Conservation (phyloP, 371 early-diverging fungal species). For the Blastocladiella emersonii region DNA sequence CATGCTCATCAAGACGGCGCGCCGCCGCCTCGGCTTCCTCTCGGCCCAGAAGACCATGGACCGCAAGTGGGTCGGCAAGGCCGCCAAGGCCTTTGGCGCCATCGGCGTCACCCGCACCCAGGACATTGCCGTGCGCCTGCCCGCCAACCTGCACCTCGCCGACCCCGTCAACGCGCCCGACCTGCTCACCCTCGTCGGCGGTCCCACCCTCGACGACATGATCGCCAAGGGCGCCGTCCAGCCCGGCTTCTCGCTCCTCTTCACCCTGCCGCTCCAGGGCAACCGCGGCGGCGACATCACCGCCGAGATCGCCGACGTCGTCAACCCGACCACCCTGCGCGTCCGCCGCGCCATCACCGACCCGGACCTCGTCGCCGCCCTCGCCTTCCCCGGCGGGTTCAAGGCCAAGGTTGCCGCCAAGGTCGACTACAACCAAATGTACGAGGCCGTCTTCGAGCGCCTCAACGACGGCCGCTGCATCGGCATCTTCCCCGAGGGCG, state of each 20-base stretch:
- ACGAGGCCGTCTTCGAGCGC: constrained; percentile 58
- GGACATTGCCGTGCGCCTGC: constrained; percentile 61
- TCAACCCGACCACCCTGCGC: constrained; percentile 15
- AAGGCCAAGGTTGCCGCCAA: constrained; percentile 65
- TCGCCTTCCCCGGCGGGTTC: constrained; percentile 42
- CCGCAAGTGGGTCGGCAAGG: constrained; percentile 61
- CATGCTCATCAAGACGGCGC: constrained; percentile 55
- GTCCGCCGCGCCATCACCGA: constrained; percentile 31
- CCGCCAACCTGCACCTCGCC: constrained; percentile 49
- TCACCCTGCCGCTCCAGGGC: not conserved
- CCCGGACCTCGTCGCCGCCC: constrained; percentile 38
- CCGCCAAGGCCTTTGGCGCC: constrained; percentile 55
- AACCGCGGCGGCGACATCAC: not conserved
- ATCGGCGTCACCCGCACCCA: constrained; percentile 88
- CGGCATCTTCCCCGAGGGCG: constrained; percentile 96
- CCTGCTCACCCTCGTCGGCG: constrained; percentile 28
- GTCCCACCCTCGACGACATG: not conserved
- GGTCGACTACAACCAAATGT: constrained; percentile 77
- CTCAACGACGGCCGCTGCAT: constrained; percentile 65
- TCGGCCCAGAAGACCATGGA: constrained; percentile 73
- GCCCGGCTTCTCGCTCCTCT: not conserved
- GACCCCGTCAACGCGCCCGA: constrained; percentile 47
- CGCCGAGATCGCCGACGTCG: constrained; percentile 16
- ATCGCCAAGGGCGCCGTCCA: too few relatives aligned
- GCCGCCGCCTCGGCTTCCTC: constrained; percentile 65